Conservation (phyloP, 2,329 filamentous ascomycete genomes). For the Ophiocordyceps sinensis region DNA sequence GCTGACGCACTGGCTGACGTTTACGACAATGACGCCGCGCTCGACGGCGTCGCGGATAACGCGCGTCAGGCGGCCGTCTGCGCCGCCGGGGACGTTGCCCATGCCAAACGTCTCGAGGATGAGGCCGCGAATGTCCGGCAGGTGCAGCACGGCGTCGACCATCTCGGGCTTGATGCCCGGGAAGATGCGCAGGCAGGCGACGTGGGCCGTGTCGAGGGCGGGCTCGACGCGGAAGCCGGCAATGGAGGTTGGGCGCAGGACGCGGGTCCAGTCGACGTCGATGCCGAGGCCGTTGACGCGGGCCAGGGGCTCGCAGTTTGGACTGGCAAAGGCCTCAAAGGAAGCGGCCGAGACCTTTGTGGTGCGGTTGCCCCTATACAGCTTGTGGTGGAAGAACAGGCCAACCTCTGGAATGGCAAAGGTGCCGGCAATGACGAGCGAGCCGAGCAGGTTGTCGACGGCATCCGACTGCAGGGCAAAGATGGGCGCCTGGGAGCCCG, state of each 20-base stretch:
- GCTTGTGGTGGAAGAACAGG: slow-evolving; percentile 82
- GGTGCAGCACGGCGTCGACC: slow-evolving; percentile 67
- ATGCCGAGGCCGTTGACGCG: slow-evolving; percentile 69
- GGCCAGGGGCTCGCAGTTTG: slow-evolving; percentile 73
- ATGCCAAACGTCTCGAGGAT: slow-evolving; percentile 89
- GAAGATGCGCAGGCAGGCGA: slow-evolving; percentile 80
- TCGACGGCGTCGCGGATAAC: slow-evolving; percentile 65
- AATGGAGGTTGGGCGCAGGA: slow-evolving; percentile 59
- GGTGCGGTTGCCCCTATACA: slow-evolving; percentile 77
- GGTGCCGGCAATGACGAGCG: slow-evolving; percentile 78
- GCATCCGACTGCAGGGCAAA: slow-evolving; percentile 83
- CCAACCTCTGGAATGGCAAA: slow-evolving; percentile 90
- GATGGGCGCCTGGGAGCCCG: slow-evolving; percentile 73
- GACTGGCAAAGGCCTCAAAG: slow-evolving; percentile 77
- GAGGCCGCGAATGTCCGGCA: slow-evolving; percentile 65
- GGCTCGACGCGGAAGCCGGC: slow-evolving; percentile 61
- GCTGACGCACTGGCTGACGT: slow-evolving; percentile 76
- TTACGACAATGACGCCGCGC: slow-evolving; percentile 74
- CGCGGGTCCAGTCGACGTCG: slow-evolving; percentile 65
- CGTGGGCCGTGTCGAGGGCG: slow-evolving; percentile 71
- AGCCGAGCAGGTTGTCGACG: slow-evolving; percentile 77
- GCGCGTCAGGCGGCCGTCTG: slow-evolving; percentile 63
- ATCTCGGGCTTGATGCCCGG: slow-evolving; percentile 89
- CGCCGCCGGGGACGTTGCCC: slow-evolving; percentile 75
- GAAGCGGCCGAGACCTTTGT: slow-evolving; percentile 79